Base-by-base conservation (phyloP, 768 basidiomycete species). In the Sporobolomyces pararoseus region DNA sequence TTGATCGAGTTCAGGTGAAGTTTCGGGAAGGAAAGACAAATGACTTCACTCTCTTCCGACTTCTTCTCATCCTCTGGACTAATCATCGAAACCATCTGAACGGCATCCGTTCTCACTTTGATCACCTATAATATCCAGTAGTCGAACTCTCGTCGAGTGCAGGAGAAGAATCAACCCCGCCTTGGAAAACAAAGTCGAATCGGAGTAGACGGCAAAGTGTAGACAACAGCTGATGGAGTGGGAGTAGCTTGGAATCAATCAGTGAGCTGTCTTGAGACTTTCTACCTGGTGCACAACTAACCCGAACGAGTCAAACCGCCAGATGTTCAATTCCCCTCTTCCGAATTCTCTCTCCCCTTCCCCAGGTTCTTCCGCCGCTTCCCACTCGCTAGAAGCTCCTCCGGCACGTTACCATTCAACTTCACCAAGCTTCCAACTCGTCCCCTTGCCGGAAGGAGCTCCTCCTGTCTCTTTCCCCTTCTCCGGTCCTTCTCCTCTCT, bases 241-340 rank as follows among this genome's bases (percentile, higher is more conserved):
- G 19, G 27, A 42, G 4, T 3, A 10, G 12, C 27, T 10, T 7
- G 7, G 42, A 4, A 3, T 2, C 25, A 16, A 27, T 46, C 58
- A 21, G 58, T 59, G 42, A 59, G 58, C 29, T 7, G n/a, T 31
- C 42, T 13, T 16, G 27, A 27, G 19, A 59, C 58, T 59, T 59
- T 59, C 42, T 32, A 14, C 4, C 4, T 13, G 5, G 25, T 2
- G 6, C 27, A 5, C 25, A n/a, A 17, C 42, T 59, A 39, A 59
- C 42, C 58, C 58, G 58, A 39, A 2, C 7, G 3, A 21, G 27
- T 29, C 3, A 6, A 7, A 2, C 25, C 29, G 25, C 7, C 44
- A 50, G 46, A 61, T 61, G 59, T 61, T 61, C 46, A 27, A 61
- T 23, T 44, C 57, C 23, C 57, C 12, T 42, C 57, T 58, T 42